phyloP scores from a whole-genome alignment of 352 stramenopile species.

The Phytophthora tentaculata region DNA sequence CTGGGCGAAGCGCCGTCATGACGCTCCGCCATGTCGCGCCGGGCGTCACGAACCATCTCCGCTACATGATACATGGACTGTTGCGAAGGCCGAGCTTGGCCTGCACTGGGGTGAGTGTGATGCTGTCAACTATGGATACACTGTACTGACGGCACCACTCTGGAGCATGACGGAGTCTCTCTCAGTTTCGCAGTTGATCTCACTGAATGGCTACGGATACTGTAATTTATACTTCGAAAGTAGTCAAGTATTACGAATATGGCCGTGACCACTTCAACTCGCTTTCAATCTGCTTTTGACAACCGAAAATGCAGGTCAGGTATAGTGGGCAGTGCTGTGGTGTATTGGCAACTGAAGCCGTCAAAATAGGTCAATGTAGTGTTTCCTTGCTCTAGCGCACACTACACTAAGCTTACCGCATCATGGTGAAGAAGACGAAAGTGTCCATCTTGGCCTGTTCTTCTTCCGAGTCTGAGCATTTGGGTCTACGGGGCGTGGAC shows the following conservation, averaged over 20 bases:
- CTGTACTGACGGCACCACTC: not conserved
- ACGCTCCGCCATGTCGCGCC: conserved; percentile 81
- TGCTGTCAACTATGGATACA: conserved; percentile 3
- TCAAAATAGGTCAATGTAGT: not conserved
- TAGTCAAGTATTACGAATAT: conserved; percentile 4
- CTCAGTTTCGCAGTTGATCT: conserved; percentile 3
- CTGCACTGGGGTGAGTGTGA: not conserved
- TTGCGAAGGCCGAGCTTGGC: not conserved
- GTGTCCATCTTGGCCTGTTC: conserved; percentile 45
- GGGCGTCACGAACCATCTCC: conserved; percentile 83
- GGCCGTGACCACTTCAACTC: no score
- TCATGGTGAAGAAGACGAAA: conserved; percentile 50
- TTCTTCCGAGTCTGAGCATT: conserved; percentile 11
- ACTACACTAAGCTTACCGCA: conserved; percentile 31
- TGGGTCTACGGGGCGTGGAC: conserved; percentile 3
- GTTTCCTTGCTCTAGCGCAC: no score
- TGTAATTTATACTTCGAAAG: conserved; percentile 10
- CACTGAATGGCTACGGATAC: not conserved
- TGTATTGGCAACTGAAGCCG: not conserved
- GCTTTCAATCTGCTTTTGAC: no score
- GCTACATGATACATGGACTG: conserved; percentile 79
- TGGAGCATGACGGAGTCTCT: conserved; percentile 18
- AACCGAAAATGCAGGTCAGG: no score
- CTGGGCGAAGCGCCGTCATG: conserved; percentile 49
- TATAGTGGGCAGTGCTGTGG: no score